phyloP scores from a whole-genome alignment of 768 basidiomycete genomes.

The Amanita polypyramis region DNA sequence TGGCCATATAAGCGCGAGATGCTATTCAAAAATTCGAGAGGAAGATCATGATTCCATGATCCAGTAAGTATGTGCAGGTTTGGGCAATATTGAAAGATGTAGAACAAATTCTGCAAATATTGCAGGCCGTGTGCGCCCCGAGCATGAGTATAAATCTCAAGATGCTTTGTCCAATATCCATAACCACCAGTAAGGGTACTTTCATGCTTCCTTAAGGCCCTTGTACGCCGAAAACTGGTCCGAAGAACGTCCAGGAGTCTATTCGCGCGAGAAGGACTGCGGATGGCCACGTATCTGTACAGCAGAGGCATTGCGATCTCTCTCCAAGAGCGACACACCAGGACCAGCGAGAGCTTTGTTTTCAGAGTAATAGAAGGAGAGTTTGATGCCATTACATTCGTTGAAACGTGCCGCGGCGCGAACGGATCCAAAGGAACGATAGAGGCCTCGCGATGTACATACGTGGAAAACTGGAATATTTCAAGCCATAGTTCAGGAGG shows the following conservation, averaged over 20 bases:
- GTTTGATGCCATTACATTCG: conserved; percentile 36
- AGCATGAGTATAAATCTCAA: conserved; percentile 37
- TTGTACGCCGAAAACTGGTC: conserved; percentile 13
- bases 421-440: conserved; percentile 40
- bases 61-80: conserved; percentile 35
- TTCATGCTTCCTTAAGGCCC: background rate
- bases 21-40: conserved; percentile 31
- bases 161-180: conserved; percentile 37
- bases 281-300: conserved; percentile 35
- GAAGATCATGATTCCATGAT: conserved; percentile 33
- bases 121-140: conserved; percentile 25
- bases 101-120: conserved; percentile 32
- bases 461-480: conserved; percentile 46
- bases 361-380: conserved; percentile 33
- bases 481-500: conserved; percentile 44
- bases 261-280: conserved; percentile 32
- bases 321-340: conserved; percentile 39
- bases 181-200: conserved; percentile 15
- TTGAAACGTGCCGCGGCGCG: conserved; percentile 25
- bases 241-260: conserved; percentile 26
- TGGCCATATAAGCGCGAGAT: conserved; percentile 29
- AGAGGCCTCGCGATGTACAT: conserved; percentile 31
- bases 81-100: conserved; percentile 34
- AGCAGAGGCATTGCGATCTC: conserved; percentile 29
- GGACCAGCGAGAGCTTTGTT: conserved; percentile 39